Evolutionary conservation across 2,329 filamentous ascomycete genomes (phyloP), one percentile per base, ranked within the genome.

Genomic region (Helotiales sp.): DNA sequence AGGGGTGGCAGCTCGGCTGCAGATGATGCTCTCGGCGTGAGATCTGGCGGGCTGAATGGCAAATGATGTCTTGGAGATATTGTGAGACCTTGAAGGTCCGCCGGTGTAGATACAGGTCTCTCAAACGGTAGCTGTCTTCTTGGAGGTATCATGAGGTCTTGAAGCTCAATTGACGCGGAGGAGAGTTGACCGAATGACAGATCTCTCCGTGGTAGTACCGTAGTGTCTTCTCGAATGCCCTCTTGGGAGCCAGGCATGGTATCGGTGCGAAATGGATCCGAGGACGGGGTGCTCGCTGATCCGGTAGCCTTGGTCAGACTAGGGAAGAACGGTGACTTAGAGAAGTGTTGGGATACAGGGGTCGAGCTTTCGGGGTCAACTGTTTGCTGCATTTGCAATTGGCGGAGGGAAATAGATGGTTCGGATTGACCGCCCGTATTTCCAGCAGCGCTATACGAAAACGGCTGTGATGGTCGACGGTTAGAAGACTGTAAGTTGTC

Each of bases 11-110:
- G 60, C 26, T 68, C 62, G 22, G 50, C 40, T 43, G 65, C 32
- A 22, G 70, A 66, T 32, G 69, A 54, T 37, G 57, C 40, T 28
- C 50, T 24, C 30, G 24, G 15, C 20, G 50, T 60, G 22, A 37
- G 45, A 59, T 54, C 68, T 15, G 64, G 47, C 20, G 64, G 73
- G 5, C 66, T 64, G 28, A 77, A 77, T 3, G 76, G 75, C n/a
- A 76, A 64, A 50, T 70, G 64, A 54, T 72, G 69, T 63, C 61
- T 73, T 26, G 75, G 74, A 17, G 75, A 74, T 55, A 70, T 61
- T 1, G 40, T 24, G 28, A 49, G 47, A 30, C 68, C 66, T 13
- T 47, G 34, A 24, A 52, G 24, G 28, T 67, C 45, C 6, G 61
- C 30, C 49, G 67, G 66, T 30, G 64, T 70, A 52, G 72, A 72